Conservation (phyloP, 352 stramenopile genomes). For the Phytopythium litorale region DNA sequence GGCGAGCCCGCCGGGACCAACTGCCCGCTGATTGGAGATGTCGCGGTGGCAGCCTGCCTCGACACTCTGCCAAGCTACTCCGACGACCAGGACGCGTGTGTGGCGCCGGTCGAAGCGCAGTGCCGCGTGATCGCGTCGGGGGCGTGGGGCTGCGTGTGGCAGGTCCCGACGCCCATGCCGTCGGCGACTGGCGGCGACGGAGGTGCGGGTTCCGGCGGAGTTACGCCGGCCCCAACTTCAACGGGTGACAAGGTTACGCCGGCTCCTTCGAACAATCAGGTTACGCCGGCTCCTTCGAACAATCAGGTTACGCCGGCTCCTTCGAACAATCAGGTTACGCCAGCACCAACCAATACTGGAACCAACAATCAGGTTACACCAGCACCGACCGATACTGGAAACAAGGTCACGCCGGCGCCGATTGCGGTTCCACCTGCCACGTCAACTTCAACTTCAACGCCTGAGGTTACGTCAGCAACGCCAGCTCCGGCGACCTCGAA, state of each 20-base stretch:
- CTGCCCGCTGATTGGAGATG: constrained; percentile 28
- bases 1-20: constrained; percentile 16
- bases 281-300: background rate
- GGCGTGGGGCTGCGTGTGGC: constrained; percentile 25
- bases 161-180: background rate
- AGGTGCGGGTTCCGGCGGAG: too few relatives aligned
- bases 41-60: constrained; percentile 24
- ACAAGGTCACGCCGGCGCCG: background rate
- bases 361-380: background rate
- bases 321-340: background rate
- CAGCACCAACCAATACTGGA: background rate
- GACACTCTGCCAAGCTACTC: constrained; percentile 20
- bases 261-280: background rate
- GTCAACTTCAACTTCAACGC: background rate
- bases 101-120: constrained; percentile 19
- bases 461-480: background rate
- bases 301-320: background rate
- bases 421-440: background rate
- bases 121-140: constrained; percentile 14
- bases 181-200: too few relatives aligned
- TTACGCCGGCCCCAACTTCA: background rate
- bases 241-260: background rate
- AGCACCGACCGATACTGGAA: background rate
- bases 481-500: background rate
- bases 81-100: constrained; percentile 13